Base-by-base conservation (phyloP, 2,329 filamentous ascomycete genomes). In the Ilyonectria mors-panacis region DNA sequence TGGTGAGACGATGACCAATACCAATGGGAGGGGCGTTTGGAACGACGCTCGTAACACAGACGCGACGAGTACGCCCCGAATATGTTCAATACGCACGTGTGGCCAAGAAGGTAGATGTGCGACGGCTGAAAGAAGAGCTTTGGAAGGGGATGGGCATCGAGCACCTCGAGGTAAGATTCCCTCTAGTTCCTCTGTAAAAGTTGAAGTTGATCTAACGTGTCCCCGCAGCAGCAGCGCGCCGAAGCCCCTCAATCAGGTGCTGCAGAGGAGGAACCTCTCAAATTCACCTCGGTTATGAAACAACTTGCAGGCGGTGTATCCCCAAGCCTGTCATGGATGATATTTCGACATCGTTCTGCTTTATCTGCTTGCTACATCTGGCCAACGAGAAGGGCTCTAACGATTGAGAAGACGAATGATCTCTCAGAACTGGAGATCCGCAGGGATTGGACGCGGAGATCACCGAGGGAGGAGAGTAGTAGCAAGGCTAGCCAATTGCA, bases 261-360 rank as follows among this genome's bases (percentile, higher is more conserved):
- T 73, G 78, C 37, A 74, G 72, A 47, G 54, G 81, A 86, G 39
- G 86, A 88, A 80, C 86, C 81, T 4, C 87, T 98, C 71, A 94
- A 92, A 75, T 99, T 99, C 81, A 98, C 95, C 0, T 86, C 92
- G 21, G 91, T 99, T 66, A 97, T 99, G 90, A 97, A n/a, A 97
- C 78, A 91, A 91, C 68, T 84, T 99, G 53, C 93, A 97, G 78
- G 82, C 86, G 5, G 94, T 97, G 8, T 99, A 99, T 77, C 92
- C n/a, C 94, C 12, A 93, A 93, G 79, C 87, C 93, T 73, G 89
- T 91, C 67, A 93, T 99, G 90, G 91, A 92, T 67, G 96, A 99
- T 81, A 98, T 99, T 76, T 97, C 94, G 39, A 99, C 96, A 0
- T 97, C 89, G 70, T 92, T 84, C 81, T 97, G 96, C 79, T 99